Percentiles rank a stretch among this genome's conserved stretches.
phyloP scores from a whole-genome alignment of 345 rosid genomes.

The Moringa oleifera region DNA sequence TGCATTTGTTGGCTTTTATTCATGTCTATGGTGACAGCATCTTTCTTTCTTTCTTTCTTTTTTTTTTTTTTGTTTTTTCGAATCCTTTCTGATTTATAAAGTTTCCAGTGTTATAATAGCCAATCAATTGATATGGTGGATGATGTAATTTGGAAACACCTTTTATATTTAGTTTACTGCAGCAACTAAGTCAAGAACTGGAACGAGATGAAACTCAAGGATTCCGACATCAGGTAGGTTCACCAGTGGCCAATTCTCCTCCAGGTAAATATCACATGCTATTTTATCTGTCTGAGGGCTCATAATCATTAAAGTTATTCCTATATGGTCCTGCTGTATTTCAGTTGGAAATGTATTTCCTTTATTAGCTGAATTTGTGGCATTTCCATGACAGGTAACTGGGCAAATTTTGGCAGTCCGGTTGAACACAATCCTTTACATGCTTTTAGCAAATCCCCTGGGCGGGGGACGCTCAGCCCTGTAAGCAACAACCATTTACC shows the following conservation, averaged over 20 bases:
- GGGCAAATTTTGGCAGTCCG: constrained; percentile 71
- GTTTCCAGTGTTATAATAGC: neutral
- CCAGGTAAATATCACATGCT: constrained; percentile 46
- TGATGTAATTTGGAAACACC: neutral
- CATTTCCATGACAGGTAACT: constrained; percentile 48
- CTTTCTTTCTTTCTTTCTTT: too few species aligned
- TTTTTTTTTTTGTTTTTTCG: too few species aligned
- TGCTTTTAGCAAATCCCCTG: constrained; percentile 57
- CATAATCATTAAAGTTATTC: constrained; percentile 1
- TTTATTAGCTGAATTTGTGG: constrained; percentile 10
- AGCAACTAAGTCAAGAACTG: constrained; percentile 64
- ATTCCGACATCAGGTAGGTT: constrained; percentile 63
- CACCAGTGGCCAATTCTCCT: constrained; percentile 77
- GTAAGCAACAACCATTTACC: constrained; percentile 45
- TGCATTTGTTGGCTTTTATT: neutral
- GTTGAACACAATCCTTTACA: constrained; percentile 57
- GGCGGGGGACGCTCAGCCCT: constrained; percentile 48
- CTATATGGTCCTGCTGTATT: neutral
- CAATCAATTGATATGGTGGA: too few species aligned
- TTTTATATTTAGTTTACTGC: constrained; percentile 53
- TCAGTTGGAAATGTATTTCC: constrained; percentile 1
- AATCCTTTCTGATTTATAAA: neutral
- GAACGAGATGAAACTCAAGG: constrained; percentile 68
- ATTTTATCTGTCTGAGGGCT: neutral
- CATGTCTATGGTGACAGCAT: neutral